phyloP scores from a whole-genome alignment of 768 basidiomycete genomes.

The Psilocybe azurescens region DNA sequence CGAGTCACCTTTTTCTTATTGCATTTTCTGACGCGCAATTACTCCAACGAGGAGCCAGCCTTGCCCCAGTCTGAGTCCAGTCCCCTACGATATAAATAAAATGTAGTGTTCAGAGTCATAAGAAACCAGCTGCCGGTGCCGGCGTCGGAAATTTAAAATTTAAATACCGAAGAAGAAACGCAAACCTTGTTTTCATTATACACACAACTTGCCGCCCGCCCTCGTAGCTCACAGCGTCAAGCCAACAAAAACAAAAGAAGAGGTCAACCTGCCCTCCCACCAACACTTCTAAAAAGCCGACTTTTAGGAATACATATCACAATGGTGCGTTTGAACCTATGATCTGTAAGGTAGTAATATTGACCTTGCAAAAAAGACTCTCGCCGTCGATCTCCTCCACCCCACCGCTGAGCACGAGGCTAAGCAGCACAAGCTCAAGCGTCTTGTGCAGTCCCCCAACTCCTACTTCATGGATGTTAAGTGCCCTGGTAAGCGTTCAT shows the following conservation, averaged over 20 bases:
- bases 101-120: background rate
- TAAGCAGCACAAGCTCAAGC: slow-evolving; percentile 98
- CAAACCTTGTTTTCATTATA: slow-evolving; percentile 47
- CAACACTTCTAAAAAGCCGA: slow-evolving; percentile 19
- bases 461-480: slow-evolving; percentile 99
- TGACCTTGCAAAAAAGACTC: slow-evolving; percentile 61
- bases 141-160: slow-evolving; percentile 26
- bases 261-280: slow-evolving; percentile 25
- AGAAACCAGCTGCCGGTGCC: slow-evolving; percentile 9
- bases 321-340: slow-evolving; percentile 35
- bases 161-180: slow-evolving; percentile 32
- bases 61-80: background rate
- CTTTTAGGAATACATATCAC: slow-evolving; percentile 14
- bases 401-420: slow-evolving; percentile 86
- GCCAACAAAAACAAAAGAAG: slow-evolving; percentile 36
- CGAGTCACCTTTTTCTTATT: background rate
- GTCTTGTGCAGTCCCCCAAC: slow-evolving; percentile 97
- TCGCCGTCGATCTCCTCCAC: slow-evolving; percentile 98
- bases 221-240: slow-evolving; percentile 31
- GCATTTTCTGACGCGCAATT: background rate
- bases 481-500: slow-evolving; percentile 78
- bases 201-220: slow-evolving; percentile 43
- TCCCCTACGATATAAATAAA: background rate
- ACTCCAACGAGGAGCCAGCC: background rate
- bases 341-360: background rate